These are phyloP conservation scores for Ogataea parapolymorpha DNA, from an alignment of 805 yeast species.

Conservation along the genomic window DNA sequence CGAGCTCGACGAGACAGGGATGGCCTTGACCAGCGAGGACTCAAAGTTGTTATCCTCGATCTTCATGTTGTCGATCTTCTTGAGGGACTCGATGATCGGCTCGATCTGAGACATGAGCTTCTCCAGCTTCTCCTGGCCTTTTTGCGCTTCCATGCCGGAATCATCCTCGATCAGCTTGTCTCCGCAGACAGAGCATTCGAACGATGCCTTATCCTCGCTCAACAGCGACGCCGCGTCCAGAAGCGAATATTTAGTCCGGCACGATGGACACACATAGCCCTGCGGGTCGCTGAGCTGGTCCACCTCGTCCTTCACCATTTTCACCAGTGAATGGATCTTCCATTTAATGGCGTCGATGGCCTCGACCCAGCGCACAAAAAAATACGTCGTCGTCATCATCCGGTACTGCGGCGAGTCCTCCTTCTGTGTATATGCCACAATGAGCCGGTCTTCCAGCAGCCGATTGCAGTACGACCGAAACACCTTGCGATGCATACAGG, in stretches of 20 bases:
- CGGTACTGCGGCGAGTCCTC: conserved; percentile 65
- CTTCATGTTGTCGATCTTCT: conserved; percentile 74
- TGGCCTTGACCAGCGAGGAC: conserved; percentile 70
- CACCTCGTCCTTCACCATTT: conserved; percentile 73
- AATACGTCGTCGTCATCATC: conserved; percentile 76
- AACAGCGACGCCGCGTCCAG: conserved; percentile 82
- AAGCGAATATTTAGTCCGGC: conserved; percentile 77
- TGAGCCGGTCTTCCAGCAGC: conserved; percentile 77
- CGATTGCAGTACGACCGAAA: conserved; percentile 77
- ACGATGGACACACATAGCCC: conserved; percentile 87
- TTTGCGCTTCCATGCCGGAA: conserved; percentile 73
- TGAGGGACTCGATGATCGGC: conserved; percentile 79
- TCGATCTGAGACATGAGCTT: conserved; percentile 84
- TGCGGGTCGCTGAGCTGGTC: conserved; percentile 86
- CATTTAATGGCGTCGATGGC: conserved; percentile 95
- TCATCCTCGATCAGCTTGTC: conserved; percentile 82
- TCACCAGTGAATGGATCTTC: conserved; percentile 88
- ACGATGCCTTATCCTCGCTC: conserved; percentile 76
- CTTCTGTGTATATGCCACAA: conserved; percentile 68
- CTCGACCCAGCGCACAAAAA: conserved; percentile 76
- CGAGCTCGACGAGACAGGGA: conserved; percentile 77
- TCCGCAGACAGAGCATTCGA: conserved; percentile 82
- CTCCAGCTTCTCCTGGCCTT: conserved; percentile 78
- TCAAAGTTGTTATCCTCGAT: conserved; percentile 90
- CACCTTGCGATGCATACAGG: conserved; percentile 84